Percentiles rank a stretch among this genome's conserved stretches.
These are phyloP conservation scores for Magnusiomyces starmeri DNA, from an alignment of 1,139 yeast species.

Conservation along the genomic window DNA sequence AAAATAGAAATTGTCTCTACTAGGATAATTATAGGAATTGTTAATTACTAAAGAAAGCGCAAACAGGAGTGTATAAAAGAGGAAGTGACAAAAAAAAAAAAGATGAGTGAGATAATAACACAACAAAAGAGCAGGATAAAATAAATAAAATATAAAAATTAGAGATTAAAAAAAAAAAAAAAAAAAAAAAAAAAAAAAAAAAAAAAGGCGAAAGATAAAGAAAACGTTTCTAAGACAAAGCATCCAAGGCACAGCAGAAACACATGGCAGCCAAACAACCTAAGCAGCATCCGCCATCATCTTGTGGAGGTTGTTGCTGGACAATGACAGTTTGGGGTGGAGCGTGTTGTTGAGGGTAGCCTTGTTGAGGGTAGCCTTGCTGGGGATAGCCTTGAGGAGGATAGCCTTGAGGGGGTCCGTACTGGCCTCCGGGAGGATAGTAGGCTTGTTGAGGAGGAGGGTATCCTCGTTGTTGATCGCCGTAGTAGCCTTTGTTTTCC, in stretches of 20 bases:
- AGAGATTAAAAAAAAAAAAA: background rate
- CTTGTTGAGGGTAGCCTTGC: slow-evolving; percentile 19
- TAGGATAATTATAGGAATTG: background rate
- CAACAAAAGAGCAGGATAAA: background rate
- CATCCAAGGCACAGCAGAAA: slow-evolving; percentile 34
- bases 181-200: background rate
- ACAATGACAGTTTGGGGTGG: slow-evolving; percentile 27
- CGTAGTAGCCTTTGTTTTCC: slow-evolving; percentile 12
- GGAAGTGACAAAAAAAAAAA: background rate
- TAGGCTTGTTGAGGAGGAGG: slow-evolving; percentile 15
- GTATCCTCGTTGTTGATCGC: slow-evolving; percentile 5
- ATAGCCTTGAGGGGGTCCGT: slow-evolving; percentile 27
- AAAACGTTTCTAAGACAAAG: slow-evolving; percentile 7
- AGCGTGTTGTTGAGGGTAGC: slow-evolving; percentile 18
- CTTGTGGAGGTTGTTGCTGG: slow-evolving; percentile 31
- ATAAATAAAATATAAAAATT: background rate
- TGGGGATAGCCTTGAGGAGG: slow-evolving; percentile 26
- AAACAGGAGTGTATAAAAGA: too few species aligned
- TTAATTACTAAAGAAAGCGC: background rate
- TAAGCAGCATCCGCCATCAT: slow-evolving; percentile 32
- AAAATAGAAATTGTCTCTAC: background rate
- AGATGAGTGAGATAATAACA: background rate
- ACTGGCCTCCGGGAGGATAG: slow-evolving; percentile 14
- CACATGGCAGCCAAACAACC: slow-evolving; percentile 37
- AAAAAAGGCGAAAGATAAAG: background rate